These are phyloP conservation scores for Vitis hybrid DNA, from an alignment of 177 flowering plant species.

Conservation along the genomic window DNA sequence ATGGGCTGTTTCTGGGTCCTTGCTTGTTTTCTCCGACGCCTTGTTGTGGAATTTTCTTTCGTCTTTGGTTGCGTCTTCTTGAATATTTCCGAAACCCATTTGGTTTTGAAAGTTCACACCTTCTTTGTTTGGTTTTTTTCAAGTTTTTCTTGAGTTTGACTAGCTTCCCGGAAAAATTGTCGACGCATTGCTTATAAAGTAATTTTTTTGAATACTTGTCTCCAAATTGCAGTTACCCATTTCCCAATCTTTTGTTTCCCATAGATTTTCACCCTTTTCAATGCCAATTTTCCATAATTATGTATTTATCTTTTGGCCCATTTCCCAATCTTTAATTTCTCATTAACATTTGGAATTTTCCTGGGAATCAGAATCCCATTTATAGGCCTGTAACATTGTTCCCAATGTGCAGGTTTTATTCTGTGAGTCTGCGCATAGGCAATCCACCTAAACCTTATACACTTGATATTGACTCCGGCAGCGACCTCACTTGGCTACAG, in stretches of 20 bases:
- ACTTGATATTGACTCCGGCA: conserved; percentile 90
- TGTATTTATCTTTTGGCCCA: too few relatives aligned
- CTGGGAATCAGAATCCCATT: not conserved
- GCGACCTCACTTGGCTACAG: conserved; percentile 95
- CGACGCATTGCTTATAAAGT: too few relatives aligned
- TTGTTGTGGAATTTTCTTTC: not conserved
- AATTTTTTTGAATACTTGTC: too few relatives aligned
- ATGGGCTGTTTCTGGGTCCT: too few relatives aligned
- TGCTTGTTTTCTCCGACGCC: not conserved
- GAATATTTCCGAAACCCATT: not conserved
- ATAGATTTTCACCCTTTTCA: not conserved
- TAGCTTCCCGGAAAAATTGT: too few relatives aligned
- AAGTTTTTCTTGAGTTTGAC: not conserved
- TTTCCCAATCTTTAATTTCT: not conserved
- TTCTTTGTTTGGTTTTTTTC: not conserved
- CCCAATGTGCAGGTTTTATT: conserved; percentile 57
- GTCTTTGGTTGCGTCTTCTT: not conserved
- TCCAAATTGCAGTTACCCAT: too few relatives aligned
- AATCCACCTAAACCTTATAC: conserved; percentile 61
- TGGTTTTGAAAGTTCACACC: not conserved
- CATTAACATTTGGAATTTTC: not conserved
- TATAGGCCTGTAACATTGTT: not conserved
- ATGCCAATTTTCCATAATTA: too few relatives aligned
- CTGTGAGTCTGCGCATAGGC: conserved; percentile 54
- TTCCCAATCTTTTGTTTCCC: not conserved